Evolutionary conservation across 495 filamentous ascomycete genomes (phyloP).

Genomic region (Talaromyces liani): DNA sequence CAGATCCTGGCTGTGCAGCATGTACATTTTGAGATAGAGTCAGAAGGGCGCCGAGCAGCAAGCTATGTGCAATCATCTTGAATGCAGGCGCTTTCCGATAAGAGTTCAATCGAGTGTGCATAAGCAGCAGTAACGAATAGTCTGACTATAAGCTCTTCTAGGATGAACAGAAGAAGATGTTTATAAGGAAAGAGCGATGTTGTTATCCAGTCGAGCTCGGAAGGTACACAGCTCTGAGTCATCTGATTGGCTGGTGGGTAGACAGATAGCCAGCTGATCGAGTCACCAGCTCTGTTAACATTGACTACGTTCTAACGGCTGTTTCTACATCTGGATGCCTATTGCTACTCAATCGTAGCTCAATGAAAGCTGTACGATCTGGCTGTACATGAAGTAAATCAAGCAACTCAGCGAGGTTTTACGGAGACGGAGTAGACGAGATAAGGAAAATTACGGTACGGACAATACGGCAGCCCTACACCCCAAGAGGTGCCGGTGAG

Average conservation of each 20-base stretch:
- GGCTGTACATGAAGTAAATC: neutral
- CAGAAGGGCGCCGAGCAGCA: slow-evolving; percentile 9
- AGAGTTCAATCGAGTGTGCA: neutral
- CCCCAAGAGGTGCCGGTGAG: slow-evolving; percentile 6
- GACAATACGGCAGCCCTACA: slow-evolving; percentile 4
- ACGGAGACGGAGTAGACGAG: neutral
- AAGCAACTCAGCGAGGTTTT: too few relatives aligned
- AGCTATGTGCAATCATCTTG: slow-evolving; percentile 7
- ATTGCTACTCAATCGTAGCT: neutral
- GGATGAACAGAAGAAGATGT: neutral
- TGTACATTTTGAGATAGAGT: slow-evolving; percentile 17
- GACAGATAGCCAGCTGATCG: neutral
- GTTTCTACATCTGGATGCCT: neutral
- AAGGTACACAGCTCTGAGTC: neutral
- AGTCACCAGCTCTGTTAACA: neutral
- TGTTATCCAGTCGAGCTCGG: neutral
- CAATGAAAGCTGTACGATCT: neutral
- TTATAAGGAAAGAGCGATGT: neutral
- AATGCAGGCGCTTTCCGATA: neutral
- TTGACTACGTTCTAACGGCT: neutral
- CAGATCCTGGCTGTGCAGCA: slow-evolving; percentile 73
- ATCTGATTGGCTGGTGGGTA: neutral
- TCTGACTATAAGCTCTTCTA: neutral
- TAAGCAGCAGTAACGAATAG: neutral
- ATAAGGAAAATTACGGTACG: slow-evolving; percentile 2